Conservation (phyloP, 225 moss, liverwort and hornwort species). For the Bryoerythrophyllum caledonicum region DNA sequence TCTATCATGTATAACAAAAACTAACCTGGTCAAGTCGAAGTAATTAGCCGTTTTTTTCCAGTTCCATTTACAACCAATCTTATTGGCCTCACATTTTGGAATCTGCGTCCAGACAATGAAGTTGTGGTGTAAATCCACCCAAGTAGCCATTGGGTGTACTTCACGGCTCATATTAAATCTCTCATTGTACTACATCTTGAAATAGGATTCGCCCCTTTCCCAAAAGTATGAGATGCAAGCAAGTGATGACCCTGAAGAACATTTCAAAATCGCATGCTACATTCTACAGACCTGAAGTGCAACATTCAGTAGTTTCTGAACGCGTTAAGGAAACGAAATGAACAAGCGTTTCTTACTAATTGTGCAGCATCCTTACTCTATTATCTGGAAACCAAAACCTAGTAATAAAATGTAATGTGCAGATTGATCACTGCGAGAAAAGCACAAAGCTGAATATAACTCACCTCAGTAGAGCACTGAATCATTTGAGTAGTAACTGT, state of each 20-base stretch:
- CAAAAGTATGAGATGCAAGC: background rate
- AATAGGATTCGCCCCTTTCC: background rate
- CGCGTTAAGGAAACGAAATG: background rate
- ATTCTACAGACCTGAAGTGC: background rate
- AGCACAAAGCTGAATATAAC: background rate
- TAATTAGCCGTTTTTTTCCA: too few relatives aligned
- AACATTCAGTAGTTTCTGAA: background rate
- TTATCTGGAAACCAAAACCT: background rate
- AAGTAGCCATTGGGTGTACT: background rate
- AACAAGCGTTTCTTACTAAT: background rate
- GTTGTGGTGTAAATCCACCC: too few relatives aligned
- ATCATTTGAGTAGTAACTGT: too few relatives aligned
- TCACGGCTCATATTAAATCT: background rate
- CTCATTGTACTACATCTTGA: background rate
- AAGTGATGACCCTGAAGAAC: background rate
- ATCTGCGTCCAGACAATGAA: too few relatives aligned
- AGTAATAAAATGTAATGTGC: background rate
- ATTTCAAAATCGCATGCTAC: too few relatives aligned
- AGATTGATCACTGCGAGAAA: background rate
- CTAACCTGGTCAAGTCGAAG: too few relatives aligned
- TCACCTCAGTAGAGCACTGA: background rate
- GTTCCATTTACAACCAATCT: too few relatives aligned
- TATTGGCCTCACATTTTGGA: too few relatives aligned
- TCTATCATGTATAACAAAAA: too few relatives aligned
- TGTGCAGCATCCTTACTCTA: background rate